These are phyloP conservation scores for Puccinellia tenuiflora DNA, from an alignment of 176 grass and related monocot species.

Conservation along the genomic window DNA sequence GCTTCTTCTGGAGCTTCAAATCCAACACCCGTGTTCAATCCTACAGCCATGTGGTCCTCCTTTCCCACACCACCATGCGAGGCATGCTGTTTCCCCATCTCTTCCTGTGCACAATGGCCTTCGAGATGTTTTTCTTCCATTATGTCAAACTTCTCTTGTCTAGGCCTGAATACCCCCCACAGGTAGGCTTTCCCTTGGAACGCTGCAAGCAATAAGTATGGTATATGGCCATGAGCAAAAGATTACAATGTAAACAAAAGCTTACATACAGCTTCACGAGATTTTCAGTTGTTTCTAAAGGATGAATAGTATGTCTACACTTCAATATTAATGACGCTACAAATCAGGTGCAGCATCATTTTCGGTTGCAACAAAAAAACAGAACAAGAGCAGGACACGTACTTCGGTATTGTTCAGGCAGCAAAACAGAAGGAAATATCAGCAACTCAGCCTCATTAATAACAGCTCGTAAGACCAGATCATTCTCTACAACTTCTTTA, in stretches of 20 bases:
- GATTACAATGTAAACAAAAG: background rate
- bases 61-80: background rate
- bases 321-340: background rate
- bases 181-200: slow-evolving; percentile 35
- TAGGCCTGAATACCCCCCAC: slow-evolving; percentile 46
- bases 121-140: background rate
- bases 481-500: slow-evolving; percentile 37
- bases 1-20: background rate
- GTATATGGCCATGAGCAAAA: background rate
- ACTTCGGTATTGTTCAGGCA: slow-evolving; percentile 37
- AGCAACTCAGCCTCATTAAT: slow-evolving; percentile 29
- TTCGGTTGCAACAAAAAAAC: background rate
- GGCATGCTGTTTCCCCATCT: background rate
- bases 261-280: background rate
- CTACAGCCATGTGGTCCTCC: background rate
- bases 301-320: background rate
- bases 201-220: background rate
- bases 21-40: background rate
- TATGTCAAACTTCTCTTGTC: background rate
- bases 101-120: background rate
- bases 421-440: slow-evolving; percentile 45
- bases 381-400: background rate
- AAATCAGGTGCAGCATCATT: background rate
- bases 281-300: background rate
- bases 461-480: slow-evolving; percentile 22